Base-by-base conservation (phyloP, 176 grass and related monocot genomes). In the Musa itinerans region DNA sequence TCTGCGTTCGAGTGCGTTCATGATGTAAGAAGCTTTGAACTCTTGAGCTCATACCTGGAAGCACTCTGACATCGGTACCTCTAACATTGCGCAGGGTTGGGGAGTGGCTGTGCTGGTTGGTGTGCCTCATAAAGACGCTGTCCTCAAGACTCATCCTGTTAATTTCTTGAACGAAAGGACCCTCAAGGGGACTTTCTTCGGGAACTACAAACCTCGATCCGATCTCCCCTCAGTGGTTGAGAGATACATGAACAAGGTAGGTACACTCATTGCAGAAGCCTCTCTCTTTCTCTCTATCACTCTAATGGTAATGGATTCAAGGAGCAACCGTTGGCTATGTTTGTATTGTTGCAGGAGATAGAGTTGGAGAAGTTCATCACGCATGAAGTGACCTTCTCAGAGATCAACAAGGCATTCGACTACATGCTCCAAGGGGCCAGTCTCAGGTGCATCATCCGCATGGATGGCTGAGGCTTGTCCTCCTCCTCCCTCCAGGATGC, bases 131-230 rank as follows among this genome's bases (percentile, higher is more conserved):
- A 50, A 70, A 14, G 67, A 70, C 11, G 87, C 87, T 0, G 92
- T 79, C 16, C 92, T 96, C 89, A 96, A 92, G 85, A 96, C 92
- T 2, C 83, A 88, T 25, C 92, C 92, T 0, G 81, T 92, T 81
- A 91, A 96, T 53, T 89, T 96, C 50, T 83, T 96, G 59, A 92
- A 84, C 1, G 92, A 96, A 74, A 96, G 85, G 80, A 96, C 92
- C 10, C 87, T 96, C 9, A 96, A 96, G 85, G 92, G 92, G 20
- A 96, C 92, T 50, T 96, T 96, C 89, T 96, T 89, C 1, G 92
- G 92, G n/a, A 86, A 96, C 85, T 96, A 71, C 85, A 96, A 96
- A 10, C 92, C 92, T 0, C 83, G 89, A 53, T 86, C 92, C 0
- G 92, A 96, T 53, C 75, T 96, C 54, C 92, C 92, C 25, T 82